Evolutionary conservation across 2,329 filamentous ascomycete genomes (phyloP), one percentile per base, ranked within the genome.

Genomic region (Cladosporium cucumerinum): DNA sequence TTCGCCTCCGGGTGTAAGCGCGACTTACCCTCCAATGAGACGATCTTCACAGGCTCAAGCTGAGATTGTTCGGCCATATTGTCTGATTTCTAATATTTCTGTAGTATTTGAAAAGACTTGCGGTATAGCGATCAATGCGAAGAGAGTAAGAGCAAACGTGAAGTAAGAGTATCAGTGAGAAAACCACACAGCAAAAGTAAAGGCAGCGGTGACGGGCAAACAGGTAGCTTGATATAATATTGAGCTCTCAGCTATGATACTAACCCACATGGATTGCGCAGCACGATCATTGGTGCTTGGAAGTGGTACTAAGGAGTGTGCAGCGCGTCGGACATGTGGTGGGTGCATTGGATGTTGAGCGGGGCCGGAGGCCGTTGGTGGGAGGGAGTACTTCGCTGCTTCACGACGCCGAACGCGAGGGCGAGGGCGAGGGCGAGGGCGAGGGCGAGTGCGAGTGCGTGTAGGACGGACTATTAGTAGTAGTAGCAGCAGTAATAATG

Each of bases 1-100:
- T 34, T 14, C 30, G 28, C 39, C 25, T 36, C 30, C 8, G 5
- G n/a, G 18, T 28, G 26, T 26, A 49, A 48, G 39, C 25, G 18
- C 7, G 30, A 72, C 73, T 72, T 67, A 76, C 74, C 74, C 66
- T 75, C 74, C 63, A 72, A 69, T 57, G 67, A 71, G 67, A 76
- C 72, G 69, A 72, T 67, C 70, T 75, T 75, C 52, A 74, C 71
- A 12, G 73, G 73, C 66, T 74, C 73, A 60, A 73, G 72, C 63
- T 65, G 63, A 49, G 63, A 61, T 23, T 21, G 49, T 61, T 65
- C 63, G 14, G 54, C 63, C 63, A 65, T 65, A 4, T 18, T 62
- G 30, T 51, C 21, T 51, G 58, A 48, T 10, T 62, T 51, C 12
- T 54, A n/a, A n/a, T n/a, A n/a, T 30, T 28, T 54, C 18, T 34